Conservation (phyloP, 768 basidiomycete species). For the Tylopilus plumbeoviolaceoides region DNA sequence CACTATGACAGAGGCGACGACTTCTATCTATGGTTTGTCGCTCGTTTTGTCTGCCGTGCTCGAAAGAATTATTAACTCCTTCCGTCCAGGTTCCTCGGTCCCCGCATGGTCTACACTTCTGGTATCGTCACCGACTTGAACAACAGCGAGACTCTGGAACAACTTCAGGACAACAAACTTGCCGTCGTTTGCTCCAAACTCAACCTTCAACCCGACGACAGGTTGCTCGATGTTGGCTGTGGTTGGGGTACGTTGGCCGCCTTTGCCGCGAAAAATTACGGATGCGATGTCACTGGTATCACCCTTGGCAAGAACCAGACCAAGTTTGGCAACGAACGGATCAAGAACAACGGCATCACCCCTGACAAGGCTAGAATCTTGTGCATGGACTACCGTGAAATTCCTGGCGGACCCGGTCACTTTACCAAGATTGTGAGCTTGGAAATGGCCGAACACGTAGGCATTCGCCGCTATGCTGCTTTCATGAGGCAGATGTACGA, state of each 20-base stretch:
- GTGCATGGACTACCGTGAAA: conserved; percentile 90
- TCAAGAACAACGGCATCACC: conserved; percentile 70
- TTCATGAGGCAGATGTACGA: conserved; percentile 93
- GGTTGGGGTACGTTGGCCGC: conserved; percentile 97
- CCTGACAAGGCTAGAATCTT: conserved; percentile 81
- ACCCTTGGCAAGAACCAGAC: conserved; percentile 91
- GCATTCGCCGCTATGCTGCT: conserved; percentile 83
- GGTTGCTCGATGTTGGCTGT: conserved; percentile 80
- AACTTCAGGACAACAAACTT: conserved; percentile 98
- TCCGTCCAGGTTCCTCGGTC: conserved; percentile 75
- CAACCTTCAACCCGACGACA: conserved; percentile 80
- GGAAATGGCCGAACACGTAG: conserved; percentile 99
- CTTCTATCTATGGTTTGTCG: conserved; percentile 71
- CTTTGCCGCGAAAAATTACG: conserved; percentile 96
- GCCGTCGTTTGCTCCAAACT: conserved; percentile 94
- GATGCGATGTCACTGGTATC: conserved; percentile 93
- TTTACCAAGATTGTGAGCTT: conserved; percentile 94
- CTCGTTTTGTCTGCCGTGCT: rapidly evolving
- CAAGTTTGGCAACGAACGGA: conserved; percentile 86
- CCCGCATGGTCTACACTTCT: conserved; percentile 97
- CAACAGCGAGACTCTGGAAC: conserved; percentile 78
- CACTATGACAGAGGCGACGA: conserved; percentile 98
- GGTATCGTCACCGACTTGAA: conserved; percentile 76
- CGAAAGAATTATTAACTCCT: background rate
- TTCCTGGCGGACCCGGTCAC: conserved; percentile 67